These are phyloP conservation scores for Paramecium biaurelia DNA, from an alignment of 73 alveolate genomes.

Conservation along the genomic window DNA sequence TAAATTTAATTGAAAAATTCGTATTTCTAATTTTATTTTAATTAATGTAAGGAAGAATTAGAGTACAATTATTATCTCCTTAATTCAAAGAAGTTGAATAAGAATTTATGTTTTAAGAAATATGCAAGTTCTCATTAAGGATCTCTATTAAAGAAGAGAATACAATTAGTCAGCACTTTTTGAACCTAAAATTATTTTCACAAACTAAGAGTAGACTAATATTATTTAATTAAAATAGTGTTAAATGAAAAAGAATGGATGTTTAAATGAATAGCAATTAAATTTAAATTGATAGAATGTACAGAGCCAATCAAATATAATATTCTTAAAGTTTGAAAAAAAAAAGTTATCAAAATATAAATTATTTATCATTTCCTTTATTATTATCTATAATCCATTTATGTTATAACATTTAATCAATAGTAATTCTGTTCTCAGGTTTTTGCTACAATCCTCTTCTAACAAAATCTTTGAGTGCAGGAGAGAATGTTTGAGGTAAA, in stretches of 20 bases:
- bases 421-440: conserved; percentile 45
- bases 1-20: not conserved
- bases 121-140: not conserved
- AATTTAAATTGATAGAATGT: not conserved
- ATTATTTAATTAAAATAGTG: not conserved
- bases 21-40: not conserved
- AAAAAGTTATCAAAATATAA: not conserved
- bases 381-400: conserved; percentile 31
- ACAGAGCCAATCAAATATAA: not conserved
- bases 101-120: not conserved
- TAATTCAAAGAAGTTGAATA: not conserved
- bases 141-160: not conserved
- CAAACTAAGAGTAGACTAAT: not conserved
- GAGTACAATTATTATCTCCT: not conserved
- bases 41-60: not conserved
- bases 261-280: not conserved
- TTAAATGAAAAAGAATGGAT: not conserved
- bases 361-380: not conserved
- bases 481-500: conserved; percentile 19
- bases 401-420: conserved; percentile 45
- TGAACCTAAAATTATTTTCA: not conserved
- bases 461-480: conserved; percentile 43
- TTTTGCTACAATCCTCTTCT: not conserved
- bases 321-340: not conserved
- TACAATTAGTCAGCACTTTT: not conserved